Evolutionary conservation across 441 rosid genomes (phyloP), one percentile per base, ranked within the genome.

Genomic region (Geranium incanum): DNA sequence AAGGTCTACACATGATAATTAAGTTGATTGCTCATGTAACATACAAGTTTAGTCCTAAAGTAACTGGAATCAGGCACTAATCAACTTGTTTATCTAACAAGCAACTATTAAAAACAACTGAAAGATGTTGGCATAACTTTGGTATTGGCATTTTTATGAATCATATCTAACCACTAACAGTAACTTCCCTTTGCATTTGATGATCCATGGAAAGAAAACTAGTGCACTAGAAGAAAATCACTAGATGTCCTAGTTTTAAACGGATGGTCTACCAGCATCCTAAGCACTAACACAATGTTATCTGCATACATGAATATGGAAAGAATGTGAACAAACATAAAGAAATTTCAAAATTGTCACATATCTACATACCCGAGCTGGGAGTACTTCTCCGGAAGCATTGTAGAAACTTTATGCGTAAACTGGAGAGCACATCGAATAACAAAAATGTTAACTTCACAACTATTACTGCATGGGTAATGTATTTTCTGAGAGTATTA

Each of bases 351-450:
- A 12, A 48, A 48, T 48, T 2, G 57, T 48, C n/a, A 13, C 15
- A 48, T n/a, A 12, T 48, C 57, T 48, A 13, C 57, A 48, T 87
- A 95, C 99, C 93, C 97, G 68, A 92, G 89, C 80, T 86, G 94
- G 41, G 93, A 90, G 83, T 90, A 87, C 77, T 86, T 92, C 71
- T 80, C 78, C 6, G 98, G 99, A 80, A 95, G 85, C 88, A 92
- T 80, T n/a, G 93, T 87, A 71, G 93, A 84, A 66, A 91, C 78
- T 81, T 84, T 92, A 81, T 95, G 96, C 55, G 98, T 95, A 77
- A 95, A 95, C 99, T 95, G 95, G 83, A 81, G 72, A 83, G 66
- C 80, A 79, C 59, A 80, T 66, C 60, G 76, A 72, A 74, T 70
- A 28, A 45, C 69, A 77, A 15, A 60, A 15, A 19, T 19, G 66